Evolutionary conservation across 805 yeast species (phyloP), one percentile per base, ranked within the genome.

Genomic region (Pichia occidentalis): DNA sequence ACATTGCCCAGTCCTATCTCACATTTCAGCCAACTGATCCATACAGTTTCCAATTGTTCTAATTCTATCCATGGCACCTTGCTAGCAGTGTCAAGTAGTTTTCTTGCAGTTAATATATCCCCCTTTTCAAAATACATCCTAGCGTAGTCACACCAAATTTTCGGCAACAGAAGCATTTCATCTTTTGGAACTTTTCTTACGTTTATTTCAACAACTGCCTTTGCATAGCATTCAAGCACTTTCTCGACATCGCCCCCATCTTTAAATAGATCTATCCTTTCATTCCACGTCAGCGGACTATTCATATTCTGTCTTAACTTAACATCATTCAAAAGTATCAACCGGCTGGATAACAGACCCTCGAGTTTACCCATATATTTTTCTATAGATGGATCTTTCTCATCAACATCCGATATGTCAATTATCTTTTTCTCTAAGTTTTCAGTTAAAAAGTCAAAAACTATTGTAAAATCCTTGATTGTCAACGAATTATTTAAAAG

Each of bases 1-100:
- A 75, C 56, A 36, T 76, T 67, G 17, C 65, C 73, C 13, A 62
- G 58, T 18, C 70, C 61, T 22, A 83, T 50, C 42, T 80, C 81
- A 58, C 75, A 60, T 40, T 82, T 82, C 5, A 81, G 67, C 95
- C 96, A 88, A 13, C 68, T 70, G n/a, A 74, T 61, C 72, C 86
- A 84, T 6, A 88, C 56, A 3, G 70, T 70, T 2, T 79, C 83
- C 16, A 86, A 59, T 43, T 86, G 95, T 17, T 73, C 72, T 0
- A 75, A 60, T 12, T 68, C 59, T 19, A 63, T 68, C 58, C 70
- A 86, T 5, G 87, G 88, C 0, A 87, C 88, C 39, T 77, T 75
- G 1, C 75, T 63, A 0, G 90, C 80, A 34, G 77, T 77, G 25
- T 75, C 73, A 39, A 70, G 73, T 5, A 87, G 70, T 13, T 71